Base-by-base conservation (phyloP, 1,139 yeast species). In the Yamadazyma mexicana region DNA sequence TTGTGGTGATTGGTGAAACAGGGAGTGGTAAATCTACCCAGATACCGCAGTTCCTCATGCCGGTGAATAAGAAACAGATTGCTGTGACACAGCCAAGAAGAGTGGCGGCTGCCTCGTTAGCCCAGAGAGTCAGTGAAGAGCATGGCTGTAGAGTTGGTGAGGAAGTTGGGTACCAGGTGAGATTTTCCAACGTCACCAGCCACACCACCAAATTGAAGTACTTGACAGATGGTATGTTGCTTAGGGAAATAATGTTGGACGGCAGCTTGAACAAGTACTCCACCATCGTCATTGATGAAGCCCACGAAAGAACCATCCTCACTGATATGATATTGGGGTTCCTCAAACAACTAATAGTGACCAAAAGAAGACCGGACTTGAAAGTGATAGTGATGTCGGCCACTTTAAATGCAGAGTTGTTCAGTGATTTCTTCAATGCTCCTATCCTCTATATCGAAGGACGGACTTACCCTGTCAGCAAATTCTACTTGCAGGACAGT, bases 11-110 rank as follows among this genome's bases (percentile, higher is more conserved):
- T 56, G 98, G 98, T 61, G 98, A 92, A 52, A 92, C 98, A 0
- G 98, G 98, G 61, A 88, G 96, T 6, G 98, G 98, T 68, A 92
- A 92, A 59, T 92, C 98, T 3, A 92, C 98, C 0, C 98, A 92
- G 63, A 87, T 92, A 20, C 98, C 98, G 0, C 98, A 92, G 55
- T 88, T 92, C 54, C 62, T 92, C 27, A 73, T 83, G 66, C 73
- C 75, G 0, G 52, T 61, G 26, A 70, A 68, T 43, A 61, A 65
- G 24, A 79, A 78, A 44, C 71, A 77, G 23, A 82, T 92, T 14
- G 98, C 95, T 0, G 91, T 92, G 6, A 92, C 98, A 0, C 98
- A 92, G 64, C 98, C 98, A 2, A 82, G 98, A 65, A 77, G 98
- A 58, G 98, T 92, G 26, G 98, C 98, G 1, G 98, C 98, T 2